These are phyloP conservation scores for Moniliophthora roreri DNA, from an alignment of 1,284 basidiomycete genomes.

Conservation along the genomic window DNA sequence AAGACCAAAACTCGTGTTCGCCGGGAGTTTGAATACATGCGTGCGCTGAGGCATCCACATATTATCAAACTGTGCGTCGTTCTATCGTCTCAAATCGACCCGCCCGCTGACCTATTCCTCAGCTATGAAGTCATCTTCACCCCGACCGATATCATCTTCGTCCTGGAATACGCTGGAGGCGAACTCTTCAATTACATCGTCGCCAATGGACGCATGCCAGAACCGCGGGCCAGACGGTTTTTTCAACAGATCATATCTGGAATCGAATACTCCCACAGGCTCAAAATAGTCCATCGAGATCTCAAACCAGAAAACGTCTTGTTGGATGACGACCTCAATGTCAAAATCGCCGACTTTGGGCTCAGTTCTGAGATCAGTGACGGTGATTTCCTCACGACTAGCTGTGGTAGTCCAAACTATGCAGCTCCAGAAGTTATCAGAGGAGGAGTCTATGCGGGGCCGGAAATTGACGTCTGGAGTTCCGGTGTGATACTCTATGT, in stretches of 20 bases:
- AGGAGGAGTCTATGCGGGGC: slow-evolving; percentile 90
- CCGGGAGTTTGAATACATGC: slow-evolving; percentile 95
- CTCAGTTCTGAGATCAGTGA: slow-evolving; percentile 93
- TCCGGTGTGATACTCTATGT: slow-evolving; percentile 95
- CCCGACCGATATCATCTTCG: slow-evolving; percentile 92
- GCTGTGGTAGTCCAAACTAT: slow-evolving; percentile 95
- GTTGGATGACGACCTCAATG: slow-evolving; percentile 76
- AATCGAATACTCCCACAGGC: slow-evolving; percentile 91
- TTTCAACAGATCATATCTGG: slow-evolving; percentile 97
- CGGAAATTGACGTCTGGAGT: slow-evolving; percentile 98
- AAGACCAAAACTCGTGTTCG: slow-evolving; percentile 92
- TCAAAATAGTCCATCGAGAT: slow-evolving; percentile 95
- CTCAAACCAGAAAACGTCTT: slow-evolving; percentile 93
- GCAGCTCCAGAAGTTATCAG: slow-evolving; percentile 95
- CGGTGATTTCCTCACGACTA: slow-evolving; percentile 93
- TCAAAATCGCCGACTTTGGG: slow-evolving; percentile 97
- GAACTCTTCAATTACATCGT: slow-evolving; percentile 98
- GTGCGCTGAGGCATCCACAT: slow-evolving; percentile 88
- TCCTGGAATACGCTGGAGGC: slow-evolving; percentile 90
- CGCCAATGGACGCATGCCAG: slow-evolving; percentile 83
- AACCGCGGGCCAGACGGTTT: slow-evolving; percentile 83
- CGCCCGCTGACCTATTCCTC: slow-evolving; percentile 14
- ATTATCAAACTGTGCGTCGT: slow-evolving; percentile 92
- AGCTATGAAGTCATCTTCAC: slow-evolving; percentile 97
- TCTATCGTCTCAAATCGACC: slow-evolving; percentile 5